Conservation (phyloP, 345 rosid species). For the Citrus inodora region DNA sequence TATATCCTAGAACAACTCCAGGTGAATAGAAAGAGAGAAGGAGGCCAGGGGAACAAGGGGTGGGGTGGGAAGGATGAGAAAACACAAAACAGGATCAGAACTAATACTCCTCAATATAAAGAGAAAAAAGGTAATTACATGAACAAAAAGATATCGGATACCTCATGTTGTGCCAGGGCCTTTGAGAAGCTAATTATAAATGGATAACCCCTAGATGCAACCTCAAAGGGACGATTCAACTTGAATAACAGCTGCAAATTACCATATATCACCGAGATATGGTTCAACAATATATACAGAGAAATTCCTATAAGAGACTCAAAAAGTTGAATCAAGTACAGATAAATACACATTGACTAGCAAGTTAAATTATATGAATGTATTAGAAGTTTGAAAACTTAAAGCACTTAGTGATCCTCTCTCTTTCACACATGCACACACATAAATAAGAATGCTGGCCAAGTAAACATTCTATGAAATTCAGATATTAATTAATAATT, state of each 20-base stretch:
- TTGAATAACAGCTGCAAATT: conserved; percentile 78
- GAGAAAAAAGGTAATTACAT: neutral
- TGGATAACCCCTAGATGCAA: conserved; percentile 85
- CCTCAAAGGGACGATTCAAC: conserved; percentile 89
- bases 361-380: neutral
- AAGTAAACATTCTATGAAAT: neutral
- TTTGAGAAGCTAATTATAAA: conserved; percentile 81
- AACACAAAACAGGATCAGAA: conserved; percentile 16
- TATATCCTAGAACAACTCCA: conserved; percentile 38
- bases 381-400: neutral
- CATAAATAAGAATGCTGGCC: neutral
- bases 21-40: conserved; percentile 10
- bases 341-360: neutral
- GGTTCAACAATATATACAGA: neutral
- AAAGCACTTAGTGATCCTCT: neutral
- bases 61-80: neutral
- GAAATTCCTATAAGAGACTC: neutral
- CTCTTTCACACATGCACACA: neutral
- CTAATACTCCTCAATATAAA: neutral
- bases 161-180: conserved; percentile 74
- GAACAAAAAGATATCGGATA: conserved; percentile 24
- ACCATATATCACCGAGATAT: conserved; percentile 10
- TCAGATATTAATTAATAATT: neutral
- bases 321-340: neutral
- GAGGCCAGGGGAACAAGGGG: neutral